Evolutionary conservation across 108 stramenopile genomes (phyloP).

Genomic region (Cyclotella sp.): DNA sequence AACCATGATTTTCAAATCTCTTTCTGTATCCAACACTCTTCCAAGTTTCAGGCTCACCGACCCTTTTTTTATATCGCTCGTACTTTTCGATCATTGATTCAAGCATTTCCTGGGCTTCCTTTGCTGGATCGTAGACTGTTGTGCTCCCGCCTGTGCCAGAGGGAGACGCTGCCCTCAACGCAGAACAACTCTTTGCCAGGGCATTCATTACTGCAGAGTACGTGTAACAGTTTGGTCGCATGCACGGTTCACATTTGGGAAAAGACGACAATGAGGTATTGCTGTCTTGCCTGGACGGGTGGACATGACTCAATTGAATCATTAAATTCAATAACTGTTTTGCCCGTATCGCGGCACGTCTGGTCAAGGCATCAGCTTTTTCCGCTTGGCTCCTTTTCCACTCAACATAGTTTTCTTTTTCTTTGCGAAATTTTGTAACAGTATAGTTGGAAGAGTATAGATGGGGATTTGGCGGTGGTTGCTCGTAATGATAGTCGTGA

Average conservation of each 20-base stretch:
- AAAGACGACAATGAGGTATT: not conserved
- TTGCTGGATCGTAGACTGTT: constrained; percentile 42
- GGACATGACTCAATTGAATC: constrained; percentile 50
- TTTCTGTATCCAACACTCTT: constrained; percentile 4
- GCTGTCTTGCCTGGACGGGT: constrained; percentile 9
- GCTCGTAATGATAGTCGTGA: constrained; percentile 46
- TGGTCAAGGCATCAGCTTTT: constrained; percentile 47
- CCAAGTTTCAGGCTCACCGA: constrained; percentile 36
- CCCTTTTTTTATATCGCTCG: constrained; percentile 39
- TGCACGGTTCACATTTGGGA: constrained; percentile 38
- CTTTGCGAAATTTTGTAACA: constrained; percentile 3
- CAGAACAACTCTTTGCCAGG: constrained; percentile 61
- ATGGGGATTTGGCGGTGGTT: constrained; percentile 10
- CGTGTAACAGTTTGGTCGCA: constrained; percentile 58
- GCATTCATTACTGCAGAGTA: constrained; percentile 64
- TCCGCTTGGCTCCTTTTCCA: constrained; percentile 42
- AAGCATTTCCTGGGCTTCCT: constrained; percentile 53
- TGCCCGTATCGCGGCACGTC: constrained; percentile 41
- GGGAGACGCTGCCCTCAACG: constrained; percentile 11
- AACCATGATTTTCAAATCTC: constrained; percentile 20
- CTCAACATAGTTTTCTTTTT: constrained; percentile 24
- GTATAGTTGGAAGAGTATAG: not conserved
- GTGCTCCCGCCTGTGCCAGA: not conserved
- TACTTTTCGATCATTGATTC: constrained; percentile 51
- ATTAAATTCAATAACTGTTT: constrained; percentile 51